Percentiles rank a stretch among this genome's conserved stretches.
Conservation (phyloP, 148 eudicot genomes). For the Talinum fruticosum region DNA sequence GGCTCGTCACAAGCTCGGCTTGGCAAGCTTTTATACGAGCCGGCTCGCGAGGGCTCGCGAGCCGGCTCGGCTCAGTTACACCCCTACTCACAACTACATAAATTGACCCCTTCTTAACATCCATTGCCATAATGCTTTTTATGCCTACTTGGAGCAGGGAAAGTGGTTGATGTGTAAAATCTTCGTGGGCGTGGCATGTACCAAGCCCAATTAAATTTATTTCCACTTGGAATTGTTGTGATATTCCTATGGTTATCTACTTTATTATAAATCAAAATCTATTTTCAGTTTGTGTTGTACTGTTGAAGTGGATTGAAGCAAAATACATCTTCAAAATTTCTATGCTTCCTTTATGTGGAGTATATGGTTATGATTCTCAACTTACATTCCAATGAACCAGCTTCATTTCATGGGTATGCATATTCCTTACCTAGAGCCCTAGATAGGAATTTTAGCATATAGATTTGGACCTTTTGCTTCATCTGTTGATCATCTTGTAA, state of each 20-base stretch:
- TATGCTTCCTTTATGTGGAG: background rate
- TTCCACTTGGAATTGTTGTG: background rate
- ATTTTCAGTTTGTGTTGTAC: too few species aligned
- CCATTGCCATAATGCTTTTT: background rate
- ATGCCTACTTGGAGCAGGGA: background rate
- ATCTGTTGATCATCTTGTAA: background rate
- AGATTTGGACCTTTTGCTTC: background rate
- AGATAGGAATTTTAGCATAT: too few species aligned
- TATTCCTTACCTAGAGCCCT: too few species aligned
- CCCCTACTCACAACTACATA: background rate
- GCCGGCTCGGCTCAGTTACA: too few species aligned
- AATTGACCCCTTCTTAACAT: background rate
- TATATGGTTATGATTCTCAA: too few species aligned
- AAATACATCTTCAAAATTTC: background rate
- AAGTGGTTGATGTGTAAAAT: background rate
- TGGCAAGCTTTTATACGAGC: too few species aligned
- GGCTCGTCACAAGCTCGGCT: too few species aligned
- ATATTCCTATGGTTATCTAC: background rate
- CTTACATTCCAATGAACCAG: too few species aligned
- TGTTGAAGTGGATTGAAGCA: too few species aligned
- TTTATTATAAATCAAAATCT: too few species aligned
- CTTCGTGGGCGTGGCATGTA: background rate
- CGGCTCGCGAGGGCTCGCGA: too few species aligned
- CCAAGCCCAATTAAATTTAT: background rate
- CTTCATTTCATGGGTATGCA: too few species aligned